Conservation (phyloP, 176 grass and related monocot species). For the maize (Zea mays) region DNA sequence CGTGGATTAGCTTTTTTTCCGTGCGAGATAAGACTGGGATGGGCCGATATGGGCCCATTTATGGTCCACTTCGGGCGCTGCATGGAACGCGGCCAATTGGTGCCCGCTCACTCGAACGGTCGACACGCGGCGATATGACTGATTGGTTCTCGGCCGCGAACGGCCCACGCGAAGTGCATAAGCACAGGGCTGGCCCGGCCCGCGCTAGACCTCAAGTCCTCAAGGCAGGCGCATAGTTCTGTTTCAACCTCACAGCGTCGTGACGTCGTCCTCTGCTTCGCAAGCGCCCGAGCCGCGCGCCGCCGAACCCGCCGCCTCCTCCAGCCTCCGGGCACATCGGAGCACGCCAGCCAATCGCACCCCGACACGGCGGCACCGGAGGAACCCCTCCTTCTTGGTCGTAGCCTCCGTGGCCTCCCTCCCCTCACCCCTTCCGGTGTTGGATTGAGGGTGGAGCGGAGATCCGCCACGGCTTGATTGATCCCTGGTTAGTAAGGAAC, state of each 20-base stretch:
- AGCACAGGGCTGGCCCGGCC: neutral
- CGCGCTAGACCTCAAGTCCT: neutral
- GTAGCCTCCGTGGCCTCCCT: neutral
- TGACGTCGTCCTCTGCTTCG: slow-evolving; percentile 5
- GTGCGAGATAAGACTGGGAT: neutral
- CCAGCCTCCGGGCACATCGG: neutral
- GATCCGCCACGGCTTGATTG: slow-evolving; percentile 10
- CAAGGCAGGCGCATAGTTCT: neutral
- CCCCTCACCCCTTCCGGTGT: neutral
- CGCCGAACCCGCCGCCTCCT: slow-evolving; percentile 29
- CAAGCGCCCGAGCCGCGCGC: slow-evolving; percentile 30
- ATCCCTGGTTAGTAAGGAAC: slow-evolving; percentile 21
- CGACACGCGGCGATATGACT: too few species aligned
- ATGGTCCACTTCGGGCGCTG: neutral
- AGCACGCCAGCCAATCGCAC: neutral
- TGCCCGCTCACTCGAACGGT: too few species aligned
- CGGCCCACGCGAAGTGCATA: neutral
- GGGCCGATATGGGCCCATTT: neutral
- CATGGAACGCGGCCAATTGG: too few species aligned
- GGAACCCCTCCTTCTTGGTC: neutral
- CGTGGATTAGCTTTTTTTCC: too few species aligned
- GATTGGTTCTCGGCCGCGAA: too few species aligned
- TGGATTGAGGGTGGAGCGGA: slow-evolving; percentile 16
- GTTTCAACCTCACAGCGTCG: slow-evolving; percentile 1
- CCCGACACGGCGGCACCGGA: neutral